Percentiles rank a stretch among this genome's conserved stretches.
Evolutionary conservation across 169 alveolate genomes (phyloP).

Genomic region (Cryptosporidium canis): DNA sequence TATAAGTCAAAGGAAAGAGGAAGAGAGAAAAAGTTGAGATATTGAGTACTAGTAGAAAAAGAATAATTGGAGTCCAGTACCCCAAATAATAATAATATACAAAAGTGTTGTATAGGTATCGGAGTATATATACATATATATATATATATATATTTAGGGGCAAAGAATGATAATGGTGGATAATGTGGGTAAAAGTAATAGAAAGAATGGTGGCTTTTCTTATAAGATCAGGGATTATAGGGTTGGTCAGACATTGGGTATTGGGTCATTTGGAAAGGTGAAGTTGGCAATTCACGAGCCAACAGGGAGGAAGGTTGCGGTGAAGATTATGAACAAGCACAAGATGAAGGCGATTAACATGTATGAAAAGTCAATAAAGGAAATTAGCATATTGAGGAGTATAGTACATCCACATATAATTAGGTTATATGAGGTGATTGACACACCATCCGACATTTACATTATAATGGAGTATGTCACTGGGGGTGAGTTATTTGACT

Average conservation of each 20-base stretch:
- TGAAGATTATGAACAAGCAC: constrained; percentile 88
- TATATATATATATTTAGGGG: not conserved
- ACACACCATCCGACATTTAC: constrained; percentile 86
- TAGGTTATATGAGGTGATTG: constrained; percentile 85
- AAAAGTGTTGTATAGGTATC: too few species aligned
- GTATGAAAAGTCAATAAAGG: constrained; percentile 89
- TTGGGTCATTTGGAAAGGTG: constrained; percentile 95
- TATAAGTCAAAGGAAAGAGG: too few species aligned
- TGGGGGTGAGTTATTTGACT: constrained; percentile 91
- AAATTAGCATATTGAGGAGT: constrained; percentile 85
- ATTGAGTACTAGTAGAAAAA: too few species aligned
- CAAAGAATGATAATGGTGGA: not conserved
- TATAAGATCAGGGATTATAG: constrained; percentile 78
- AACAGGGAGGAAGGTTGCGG: constrained; percentile 85
- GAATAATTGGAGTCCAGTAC: too few species aligned
- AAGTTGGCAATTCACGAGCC: constrained; percentile 75
- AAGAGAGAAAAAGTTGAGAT: too few species aligned
- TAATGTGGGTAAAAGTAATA: not conserved
- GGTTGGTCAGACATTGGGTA: constrained; percentile 89
- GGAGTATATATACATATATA: not conserved
- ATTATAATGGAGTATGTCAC: constrained; percentile 86
- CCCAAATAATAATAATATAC: too few species aligned
- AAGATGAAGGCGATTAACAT: constrained; percentile 87
- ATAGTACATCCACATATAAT: constrained; percentile 87
- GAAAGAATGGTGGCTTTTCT: not conserved